Conservation (phyloP, 192 early-diverging fungal species). For the Anaeromyces robustus region DNA sequence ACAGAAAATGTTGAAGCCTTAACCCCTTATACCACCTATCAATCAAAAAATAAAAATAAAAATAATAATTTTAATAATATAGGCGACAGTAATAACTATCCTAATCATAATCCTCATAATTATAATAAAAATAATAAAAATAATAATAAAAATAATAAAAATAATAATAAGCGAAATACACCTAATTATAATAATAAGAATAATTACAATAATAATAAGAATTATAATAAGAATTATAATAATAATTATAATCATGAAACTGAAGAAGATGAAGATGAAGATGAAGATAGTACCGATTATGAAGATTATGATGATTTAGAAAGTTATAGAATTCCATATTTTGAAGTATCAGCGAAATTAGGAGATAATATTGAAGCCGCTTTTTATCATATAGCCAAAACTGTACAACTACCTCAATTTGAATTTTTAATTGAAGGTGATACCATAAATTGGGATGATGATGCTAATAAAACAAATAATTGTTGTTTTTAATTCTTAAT, state of each 20-base stretch:
- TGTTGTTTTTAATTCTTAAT: no score
- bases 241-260: background rate
- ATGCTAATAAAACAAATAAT: background rate
- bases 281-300: background rate
- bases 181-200: no score
- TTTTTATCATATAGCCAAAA: slow-evolving; percentile 12
- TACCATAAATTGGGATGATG: background rate
- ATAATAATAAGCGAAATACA: no score
- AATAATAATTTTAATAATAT: no score
- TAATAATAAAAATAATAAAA: slow-evolving; percentile 1
- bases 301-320: background rate
- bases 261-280: slow-evolving; percentile 8
- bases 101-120: background rate
- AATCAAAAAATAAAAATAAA: no score
- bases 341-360: slow-evolving; percentile 17
- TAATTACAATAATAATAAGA: background rate
- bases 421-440: slow-evolving; percentile 1
- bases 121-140: no score
- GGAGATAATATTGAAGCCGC: slow-evolving; percentile 12
- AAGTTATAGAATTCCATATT: background rate
- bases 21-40: no score
- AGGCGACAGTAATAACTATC: no score
- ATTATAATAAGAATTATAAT: background rate
- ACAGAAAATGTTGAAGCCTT: no score
- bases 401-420: slow-evolving; percentile 3